Conservation (phyloP, 139 green algal genomes). For the Haematococcus lacustris region DNA sequence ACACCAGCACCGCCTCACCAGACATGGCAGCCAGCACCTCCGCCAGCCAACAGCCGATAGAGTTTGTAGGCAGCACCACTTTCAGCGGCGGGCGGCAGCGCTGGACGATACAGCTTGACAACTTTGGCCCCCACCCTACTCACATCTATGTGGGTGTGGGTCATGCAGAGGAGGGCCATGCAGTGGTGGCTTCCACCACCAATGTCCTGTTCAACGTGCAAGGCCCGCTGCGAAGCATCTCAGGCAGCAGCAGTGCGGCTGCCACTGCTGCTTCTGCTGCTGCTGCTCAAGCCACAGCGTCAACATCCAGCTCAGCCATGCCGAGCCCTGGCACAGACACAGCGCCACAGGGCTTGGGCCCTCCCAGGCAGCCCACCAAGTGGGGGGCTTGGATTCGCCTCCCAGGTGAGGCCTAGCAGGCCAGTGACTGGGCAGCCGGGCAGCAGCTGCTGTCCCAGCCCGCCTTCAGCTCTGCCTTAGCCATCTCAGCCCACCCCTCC, state of each 20-base stretch:
- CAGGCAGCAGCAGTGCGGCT: no score
- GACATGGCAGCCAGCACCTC: background rate
- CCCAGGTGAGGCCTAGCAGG: background rate
- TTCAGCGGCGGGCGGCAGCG: conserved; percentile 38
- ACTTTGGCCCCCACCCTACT: conserved; percentile 30
- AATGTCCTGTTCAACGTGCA: no score
- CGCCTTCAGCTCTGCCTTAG: no score
- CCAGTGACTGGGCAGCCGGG: background rate
- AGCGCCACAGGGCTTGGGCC: background rate
- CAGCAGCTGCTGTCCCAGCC: background rate
- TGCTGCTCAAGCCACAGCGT: no score
- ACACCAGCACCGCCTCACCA: conserved; percentile 7
- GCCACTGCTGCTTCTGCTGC: no score
- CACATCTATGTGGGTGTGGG: conserved; percentile 49
- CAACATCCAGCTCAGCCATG: no score
- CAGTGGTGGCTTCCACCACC: no score
- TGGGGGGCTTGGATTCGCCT: background rate
- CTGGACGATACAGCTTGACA: conserved; percentile 60
- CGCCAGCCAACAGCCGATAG: conserved; percentile 2
- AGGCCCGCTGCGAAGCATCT: no score
- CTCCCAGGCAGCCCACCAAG: background rate
- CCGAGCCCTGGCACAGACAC: conserved; percentile 1
- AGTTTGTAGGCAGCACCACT: conserved; percentile 40
- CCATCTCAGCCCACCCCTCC: no score
- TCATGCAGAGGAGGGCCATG: no score